phyloP scores from a whole-genome alignment of 1,284 basidiomycete species.

The Porogramme epimiltina region DNA sequence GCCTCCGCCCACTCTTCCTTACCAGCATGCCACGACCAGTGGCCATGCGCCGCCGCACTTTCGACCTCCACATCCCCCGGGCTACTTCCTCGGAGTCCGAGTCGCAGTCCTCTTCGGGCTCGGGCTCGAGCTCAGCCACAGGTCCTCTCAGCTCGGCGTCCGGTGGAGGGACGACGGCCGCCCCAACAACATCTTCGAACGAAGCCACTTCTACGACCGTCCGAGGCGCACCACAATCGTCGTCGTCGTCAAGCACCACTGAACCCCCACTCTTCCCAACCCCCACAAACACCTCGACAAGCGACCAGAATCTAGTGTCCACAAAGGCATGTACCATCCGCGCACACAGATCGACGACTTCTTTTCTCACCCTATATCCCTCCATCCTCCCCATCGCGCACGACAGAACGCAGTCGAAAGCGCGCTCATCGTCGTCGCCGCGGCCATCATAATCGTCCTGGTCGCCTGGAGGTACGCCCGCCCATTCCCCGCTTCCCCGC shows the following conservation, averaged over 20 bases:
- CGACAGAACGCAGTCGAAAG: slow-evolving; percentile 16
- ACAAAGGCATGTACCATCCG: slow-evolving; percentile 11
- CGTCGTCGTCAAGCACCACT: not conserved
- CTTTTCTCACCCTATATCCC: not conserved
- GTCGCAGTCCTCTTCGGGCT: no score
- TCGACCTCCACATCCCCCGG: no score
- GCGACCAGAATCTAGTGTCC: not conserved
- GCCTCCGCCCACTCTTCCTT: no score
- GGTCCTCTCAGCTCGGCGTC: no score
- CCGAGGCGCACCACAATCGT: not conserved
- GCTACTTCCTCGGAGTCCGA: no score
- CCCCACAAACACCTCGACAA: slow-evolving; percentile 1
- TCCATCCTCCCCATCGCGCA: not conserved
- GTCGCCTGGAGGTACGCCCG: slow-evolving; percentile 15
- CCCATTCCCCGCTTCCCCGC: no score
- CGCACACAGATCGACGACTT: not conserved
- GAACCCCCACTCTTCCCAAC: slow-evolving; percentile 16
- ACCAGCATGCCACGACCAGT: no score
- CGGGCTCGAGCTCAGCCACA: no score
- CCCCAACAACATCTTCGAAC: not conserved
- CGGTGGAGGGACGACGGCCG: no score
- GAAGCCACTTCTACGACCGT: not conserved
- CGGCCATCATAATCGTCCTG: slow-evolving; percentile 7
- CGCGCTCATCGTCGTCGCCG: slow-evolving; percentile 14
- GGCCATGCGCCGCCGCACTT: no score